Conservation (phyloP, 768 basidiomycete genomes). For the Calvatia gigantea region DNA sequence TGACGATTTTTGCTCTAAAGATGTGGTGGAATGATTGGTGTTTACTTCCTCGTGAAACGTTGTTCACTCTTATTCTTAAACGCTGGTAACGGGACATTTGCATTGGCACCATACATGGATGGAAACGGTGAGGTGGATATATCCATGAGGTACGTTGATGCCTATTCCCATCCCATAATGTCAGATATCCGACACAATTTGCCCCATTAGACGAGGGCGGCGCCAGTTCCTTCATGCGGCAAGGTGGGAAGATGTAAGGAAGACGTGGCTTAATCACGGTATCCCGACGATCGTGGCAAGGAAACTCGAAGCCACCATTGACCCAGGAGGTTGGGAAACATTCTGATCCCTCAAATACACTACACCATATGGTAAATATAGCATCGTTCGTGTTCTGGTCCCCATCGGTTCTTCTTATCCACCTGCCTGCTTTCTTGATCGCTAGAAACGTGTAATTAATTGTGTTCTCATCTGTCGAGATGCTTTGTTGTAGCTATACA, state of each 20-base stretch:
- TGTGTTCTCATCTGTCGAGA: not conserved
- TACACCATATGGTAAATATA: not conserved
- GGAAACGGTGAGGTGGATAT: slow-evolving; percentile 92
- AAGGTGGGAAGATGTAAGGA: slow-evolving; percentile 89
- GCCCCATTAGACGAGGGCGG: slow-evolving; percentile 65
- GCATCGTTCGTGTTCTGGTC: not conserved
- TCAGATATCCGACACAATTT: not conserved
- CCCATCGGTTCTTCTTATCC: not conserved
- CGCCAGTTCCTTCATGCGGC: slow-evolving; percentile 83
- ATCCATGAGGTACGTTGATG: slow-evolving; percentile 70
- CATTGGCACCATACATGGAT: slow-evolving; percentile 88
- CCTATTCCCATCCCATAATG: not conserved
- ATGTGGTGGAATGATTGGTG: slow-evolving; percentile 84
- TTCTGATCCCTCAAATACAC: slow-evolving; percentile 37
- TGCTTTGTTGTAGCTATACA: no score
- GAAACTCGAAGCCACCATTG: slow-evolving; percentile 81
- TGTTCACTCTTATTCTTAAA: slow-evolving; percentile 90
- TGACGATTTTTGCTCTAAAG: slow-evolving; percentile 35
- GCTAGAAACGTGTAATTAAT: not conserved
- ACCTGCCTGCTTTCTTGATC: not conserved
- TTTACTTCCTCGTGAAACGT: slow-evolving; percentile 90
- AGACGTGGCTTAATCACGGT: slow-evolving; percentile 85
- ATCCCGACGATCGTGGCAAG: slow-evolving; percentile 89
- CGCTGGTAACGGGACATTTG: slow-evolving; percentile 85
- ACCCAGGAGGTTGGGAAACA: slow-evolving; percentile 93